These are phyloP conservation scores for Agrocybe praecox DNA, from an alignment of 768 basidiomycete species.

Conservation along the genomic window DNA sequence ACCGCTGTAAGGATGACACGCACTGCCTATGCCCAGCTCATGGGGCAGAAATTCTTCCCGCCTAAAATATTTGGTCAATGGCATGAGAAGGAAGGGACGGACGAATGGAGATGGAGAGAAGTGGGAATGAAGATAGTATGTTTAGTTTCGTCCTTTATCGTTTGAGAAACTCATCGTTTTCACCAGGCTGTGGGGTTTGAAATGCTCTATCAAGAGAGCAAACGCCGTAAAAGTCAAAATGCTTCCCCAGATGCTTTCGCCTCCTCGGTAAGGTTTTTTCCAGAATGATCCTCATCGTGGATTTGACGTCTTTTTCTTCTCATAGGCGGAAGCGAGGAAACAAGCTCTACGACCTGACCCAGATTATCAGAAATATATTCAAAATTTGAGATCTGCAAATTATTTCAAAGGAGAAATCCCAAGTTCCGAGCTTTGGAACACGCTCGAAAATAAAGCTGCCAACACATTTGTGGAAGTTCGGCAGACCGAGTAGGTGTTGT, in stretches of 20 bases:
- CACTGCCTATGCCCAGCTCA: constrained; percentile 91
- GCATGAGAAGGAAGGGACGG: constrained; percentile 60
- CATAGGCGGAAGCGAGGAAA: constrained; percentile 63
- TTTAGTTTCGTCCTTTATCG: neutral
- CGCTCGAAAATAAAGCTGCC: constrained; percentile 71
- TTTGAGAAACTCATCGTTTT: constrained; percentile 3
- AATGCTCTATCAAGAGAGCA: constrained; percentile 90
- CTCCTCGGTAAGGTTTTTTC: constrained; percentile 47
- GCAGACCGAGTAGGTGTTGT: constrained; percentile 63
- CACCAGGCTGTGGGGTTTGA: constrained; percentile 91
- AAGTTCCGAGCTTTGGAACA: constrained; percentile 78
- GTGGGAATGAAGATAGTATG: constrained; percentile 92
- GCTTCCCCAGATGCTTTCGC: constrained; percentile 35
- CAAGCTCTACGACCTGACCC: constrained; percentile 68
- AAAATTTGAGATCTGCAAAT: constrained; percentile 59
- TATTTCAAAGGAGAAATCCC: constrained; percentile 83
- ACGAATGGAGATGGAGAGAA: constrained; percentile 79
- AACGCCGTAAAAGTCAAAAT: constrained; percentile 50
- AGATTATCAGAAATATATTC: constrained; percentile 73
- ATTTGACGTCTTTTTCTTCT: neutral
- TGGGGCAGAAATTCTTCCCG: constrained; percentile 90
- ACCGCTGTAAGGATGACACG: constrained; percentile 78
- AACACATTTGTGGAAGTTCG: constrained; percentile 63
- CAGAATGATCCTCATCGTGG: neutral
- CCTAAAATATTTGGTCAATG: constrained; percentile 87